These are phyloP conservation scores for Kalaharituber pfeilii DNA, from an alignment of 2,329 filamentous ascomycete species.

Conservation along the genomic window DNA sequence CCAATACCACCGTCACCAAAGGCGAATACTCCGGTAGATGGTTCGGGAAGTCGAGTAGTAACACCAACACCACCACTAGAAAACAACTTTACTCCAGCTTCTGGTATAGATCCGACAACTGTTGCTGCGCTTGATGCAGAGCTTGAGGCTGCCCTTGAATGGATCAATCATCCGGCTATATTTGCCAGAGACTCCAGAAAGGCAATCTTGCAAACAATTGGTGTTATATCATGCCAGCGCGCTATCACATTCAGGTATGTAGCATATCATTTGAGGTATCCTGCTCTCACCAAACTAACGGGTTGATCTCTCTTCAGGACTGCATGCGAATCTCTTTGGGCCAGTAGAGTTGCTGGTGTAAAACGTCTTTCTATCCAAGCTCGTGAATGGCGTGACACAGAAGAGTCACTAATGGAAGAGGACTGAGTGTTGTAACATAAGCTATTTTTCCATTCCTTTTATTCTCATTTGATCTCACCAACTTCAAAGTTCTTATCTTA, in stretches of 20 bases:
- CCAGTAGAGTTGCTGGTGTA: slow-evolving; percentile 61
- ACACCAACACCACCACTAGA: slow-evolving; percentile 25
- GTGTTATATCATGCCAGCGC: slow-evolving; percentile 85
- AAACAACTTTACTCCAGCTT: slow-evolving; percentile 40
- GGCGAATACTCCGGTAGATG: slow-evolving; percentile 4
- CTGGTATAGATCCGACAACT: slow-evolving; percentile 66
- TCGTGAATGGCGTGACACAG: slow-evolving; percentile 67
- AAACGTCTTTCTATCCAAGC: slow-evolving; percentile 66
- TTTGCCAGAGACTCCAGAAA: slow-evolving; percentile 90
- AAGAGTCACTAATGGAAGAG: slow-evolving; percentile 22
- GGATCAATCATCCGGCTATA: slow-evolving; percentile 92
- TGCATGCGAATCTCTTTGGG: slow-evolving; percentile 77
- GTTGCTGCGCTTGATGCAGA: slow-evolving; percentile 81
- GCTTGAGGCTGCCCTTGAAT: slow-evolving; percentile 77
- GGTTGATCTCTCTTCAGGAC: slow-evolving; percentile 33
- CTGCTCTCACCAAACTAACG: slow-evolving; percentile 6
- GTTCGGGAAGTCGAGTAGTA: slow-evolving; percentile 6
- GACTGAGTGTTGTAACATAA: slow-evolving; percentile 12
- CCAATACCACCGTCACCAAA: slow-evolving; percentile 48
- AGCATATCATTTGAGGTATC: slow-evolving; percentile 1
- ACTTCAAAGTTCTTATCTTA: not conserved
- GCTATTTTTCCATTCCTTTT: not conserved
- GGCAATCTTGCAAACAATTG: slow-evolving; percentile 87
- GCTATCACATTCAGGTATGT: slow-evolving; percentile 61
- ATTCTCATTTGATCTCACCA: not conserved